Evolutionary conservation across 2,329 filamentous ascomycete genomes (phyloP).

Genomic region (Fusarium buxicola): DNA sequence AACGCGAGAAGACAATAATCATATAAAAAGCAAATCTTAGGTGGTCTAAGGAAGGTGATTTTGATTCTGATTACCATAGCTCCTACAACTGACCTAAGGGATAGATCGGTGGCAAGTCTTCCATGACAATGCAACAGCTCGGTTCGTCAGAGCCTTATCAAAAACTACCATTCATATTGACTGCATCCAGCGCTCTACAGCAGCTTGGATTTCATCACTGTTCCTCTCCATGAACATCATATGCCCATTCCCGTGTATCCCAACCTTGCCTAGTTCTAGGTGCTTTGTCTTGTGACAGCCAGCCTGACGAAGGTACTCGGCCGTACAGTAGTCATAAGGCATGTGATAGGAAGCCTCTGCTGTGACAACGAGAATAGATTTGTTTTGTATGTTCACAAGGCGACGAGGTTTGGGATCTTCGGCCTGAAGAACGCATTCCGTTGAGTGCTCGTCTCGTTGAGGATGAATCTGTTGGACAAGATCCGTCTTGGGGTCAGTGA

Average conservation of each 20-base stretch:
- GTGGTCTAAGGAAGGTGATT: too few species aligned
- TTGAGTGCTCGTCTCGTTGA: conserved; percentile 11
- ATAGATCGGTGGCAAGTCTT: not conserved
- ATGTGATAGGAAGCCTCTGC: conserved; percentile 36
- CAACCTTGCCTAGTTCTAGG: conserved; percentile 34
- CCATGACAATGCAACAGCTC: not conserved
- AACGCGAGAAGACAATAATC: too few species aligned
- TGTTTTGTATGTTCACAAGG: conserved; percentile 51
- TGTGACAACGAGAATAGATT: conserved; percentile 38
- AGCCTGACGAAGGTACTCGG: conserved; percentile 36
- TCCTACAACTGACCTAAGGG: too few species aligned
- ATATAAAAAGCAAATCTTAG: too few species aligned
- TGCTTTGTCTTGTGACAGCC: conserved; percentile 36
- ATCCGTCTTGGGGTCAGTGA: conserved; percentile 23
- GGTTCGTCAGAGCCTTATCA: too few species aligned
- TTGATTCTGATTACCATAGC: too few species aligned
- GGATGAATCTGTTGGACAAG: conserved; percentile 27
- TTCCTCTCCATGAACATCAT: conserved; percentile 45
- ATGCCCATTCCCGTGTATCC: conserved; percentile 40
- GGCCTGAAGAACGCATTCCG: conserved; percentile 34
- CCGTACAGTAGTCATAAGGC: conserved; percentile 40
- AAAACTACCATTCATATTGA: not conserved
- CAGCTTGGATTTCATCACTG: conserved; percentile 32
- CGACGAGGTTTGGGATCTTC: conserved; percentile 21
- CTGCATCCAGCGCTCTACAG: conserved; percentile 32